phyloP scores from a whole-genome alignment of 768 basidiomycete species.

The Boletus huronensis region DNA sequence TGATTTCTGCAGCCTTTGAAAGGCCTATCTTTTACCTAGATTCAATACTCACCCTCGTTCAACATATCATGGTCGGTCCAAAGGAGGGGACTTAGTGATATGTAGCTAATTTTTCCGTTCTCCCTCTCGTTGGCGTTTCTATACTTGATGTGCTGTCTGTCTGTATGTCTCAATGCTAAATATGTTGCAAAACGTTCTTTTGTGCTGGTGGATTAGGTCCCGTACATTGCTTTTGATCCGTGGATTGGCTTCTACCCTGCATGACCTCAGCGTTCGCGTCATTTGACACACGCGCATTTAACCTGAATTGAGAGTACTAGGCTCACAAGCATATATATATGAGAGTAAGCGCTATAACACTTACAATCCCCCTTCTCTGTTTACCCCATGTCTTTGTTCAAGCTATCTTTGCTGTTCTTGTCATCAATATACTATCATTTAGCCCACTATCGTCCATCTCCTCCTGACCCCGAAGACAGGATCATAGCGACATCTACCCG shows the following conservation, averaged over 20 bases:
- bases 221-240: too few relatives aligned
- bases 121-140: neutral
- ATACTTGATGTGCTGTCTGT: too few relatives aligned
- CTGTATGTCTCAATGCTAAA: too few relatives aligned
- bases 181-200: too few relatives aligned
- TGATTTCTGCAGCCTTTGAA: neutral
- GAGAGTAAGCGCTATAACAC: neutral
- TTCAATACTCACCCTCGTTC: neutral
- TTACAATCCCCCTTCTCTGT: neutral
- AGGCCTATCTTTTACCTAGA: neutral
- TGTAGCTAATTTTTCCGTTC: neutral
- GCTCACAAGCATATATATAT: neutral
- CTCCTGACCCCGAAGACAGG: neutral
- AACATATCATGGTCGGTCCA: neutral
- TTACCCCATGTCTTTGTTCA: constrained; percentile 7
- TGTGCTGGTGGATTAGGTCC: too few relatives aligned
- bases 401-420: constrained; percentile 4
- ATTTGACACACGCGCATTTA: too few relatives aligned
- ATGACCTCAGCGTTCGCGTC: too few relatives aligned
- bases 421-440: constrained; percentile 8
- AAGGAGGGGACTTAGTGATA: neutral
- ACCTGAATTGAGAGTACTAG: too few relatives aligned
- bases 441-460: neutral
- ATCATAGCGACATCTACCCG: neutral
- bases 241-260: too few relatives aligned